Base-by-base conservation (phyloP, 2,329 filamentous ascomycete species). In the Elsinoe arachidis region DNA sequence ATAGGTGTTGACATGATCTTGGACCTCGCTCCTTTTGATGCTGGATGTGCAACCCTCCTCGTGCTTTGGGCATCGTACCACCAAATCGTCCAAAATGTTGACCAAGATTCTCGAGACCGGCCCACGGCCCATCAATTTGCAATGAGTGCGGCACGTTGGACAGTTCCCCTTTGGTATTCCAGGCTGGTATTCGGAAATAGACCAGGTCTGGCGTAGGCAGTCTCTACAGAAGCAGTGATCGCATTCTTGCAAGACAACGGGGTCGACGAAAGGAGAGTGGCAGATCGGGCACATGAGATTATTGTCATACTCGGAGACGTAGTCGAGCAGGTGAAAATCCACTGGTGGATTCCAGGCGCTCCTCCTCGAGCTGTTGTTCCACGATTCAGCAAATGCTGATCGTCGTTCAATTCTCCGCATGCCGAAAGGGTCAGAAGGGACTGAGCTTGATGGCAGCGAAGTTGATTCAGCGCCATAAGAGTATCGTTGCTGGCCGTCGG, bases 241-340 rank as follows among this genome's bases (percentile, higher is more conserved):
- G 69, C 82, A 85, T 61, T 78, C 74, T 49, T 82, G 71, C 62
- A 80, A 68, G 3, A 70, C 73, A 44, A 83, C 75, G 1, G 82
- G 82, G 55, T 77, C 72, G 56, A 84, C 76, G 63, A 84, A 83
- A 6, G 82, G 80, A 60, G 79, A 80, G 65, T 82, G 80, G 68
- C 82, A 85, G 61, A 85, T 85, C 14, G 81, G 76, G 65, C 82
- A 85, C 72, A 82, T 78, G 53, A 85, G 74, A 64, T 85, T 83
- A 60, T 74, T 74, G 66, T 85, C 81, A 65, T 79, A 79, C 26
- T 70, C 67, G 53, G 74, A 71, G 58, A 81, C 74, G 70, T 82
- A 81, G 59, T 85, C 82, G 62, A 85, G 75, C 37, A 74, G 67
- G 56, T 80, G 76, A 51, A 84, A 68, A 65, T 85, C 82, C 60